These are phyloP conservation scores for Arthroderma uncinatum DNA, from an alignment of 2,329 filamentous ascomycete genomes.

Conservation along the genomic window DNA sequence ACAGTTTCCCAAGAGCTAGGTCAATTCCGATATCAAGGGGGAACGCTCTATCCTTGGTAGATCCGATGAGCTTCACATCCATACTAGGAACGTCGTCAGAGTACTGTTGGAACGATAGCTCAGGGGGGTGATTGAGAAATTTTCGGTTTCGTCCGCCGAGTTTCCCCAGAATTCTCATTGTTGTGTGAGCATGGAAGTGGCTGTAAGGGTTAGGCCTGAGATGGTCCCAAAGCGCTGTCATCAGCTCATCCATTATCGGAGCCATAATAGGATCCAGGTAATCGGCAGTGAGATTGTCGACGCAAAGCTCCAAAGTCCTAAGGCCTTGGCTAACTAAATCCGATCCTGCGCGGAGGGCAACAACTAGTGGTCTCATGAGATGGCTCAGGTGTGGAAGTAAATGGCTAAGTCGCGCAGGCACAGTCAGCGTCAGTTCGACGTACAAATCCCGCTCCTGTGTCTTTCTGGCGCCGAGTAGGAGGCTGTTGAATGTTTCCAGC, in stretches of 20 bases:
- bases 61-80: slow-evolving; percentile 78
- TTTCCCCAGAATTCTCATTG: slow-evolving; percentile 93
- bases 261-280: slow-evolving; percentile 99
- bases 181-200: slow-evolving; percentile 95
- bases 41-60: slow-evolving; percentile 78
- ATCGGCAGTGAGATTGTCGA: slow-evolving; percentile 94
- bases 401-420: slow-evolving; percentile 87
- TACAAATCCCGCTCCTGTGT: slow-evolving; percentile 88
- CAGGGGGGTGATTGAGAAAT: slow-evolving; percentile 80
- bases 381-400: slow-evolving; percentile 90
- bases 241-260: slow-evolving; percentile 94
- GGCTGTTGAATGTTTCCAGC: slow-evolving; percentile 89
- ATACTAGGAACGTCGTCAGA: slow-evolving; percentile 82
- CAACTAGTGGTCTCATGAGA: slow-evolving; percentile 93
- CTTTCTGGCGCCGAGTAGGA: slow-evolving; percentile 81
- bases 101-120: slow-evolving; percentile 71
- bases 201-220: slow-evolving; percentile 87
- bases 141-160: slow-evolving; percentile 90
- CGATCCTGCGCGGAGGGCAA: slow-evolving; percentile 78
- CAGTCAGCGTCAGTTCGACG: slow-evolving; percentile 91
- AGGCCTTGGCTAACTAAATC: slow-evolving; percentile 92
- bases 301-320: slow-evolving; percentile 85
- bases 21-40: slow-evolving; percentile 79
- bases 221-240: slow-evolving; percentile 95
- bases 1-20: slow-evolving; percentile 74